Evolutionary conservation across 352 stramenopile genomes (phyloP).

Genomic region (Ophiocytium majus): DNA sequence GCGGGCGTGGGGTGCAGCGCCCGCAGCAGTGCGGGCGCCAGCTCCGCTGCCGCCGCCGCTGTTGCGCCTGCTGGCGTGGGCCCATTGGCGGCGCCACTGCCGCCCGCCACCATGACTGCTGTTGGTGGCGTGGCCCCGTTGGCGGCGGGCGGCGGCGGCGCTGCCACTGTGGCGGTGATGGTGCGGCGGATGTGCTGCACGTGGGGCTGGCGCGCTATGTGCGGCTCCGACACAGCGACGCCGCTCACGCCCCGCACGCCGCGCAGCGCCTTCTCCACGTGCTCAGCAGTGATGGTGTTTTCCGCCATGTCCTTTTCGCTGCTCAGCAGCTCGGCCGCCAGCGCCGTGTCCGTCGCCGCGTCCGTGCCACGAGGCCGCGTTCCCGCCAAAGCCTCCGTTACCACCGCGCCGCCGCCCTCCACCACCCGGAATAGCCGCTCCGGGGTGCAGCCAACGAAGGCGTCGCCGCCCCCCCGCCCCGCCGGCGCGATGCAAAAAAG

Average conservation of each 20-base stretch:
- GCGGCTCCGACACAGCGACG: slow-evolving; percentile 35
- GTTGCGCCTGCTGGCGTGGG: too few relatives aligned
- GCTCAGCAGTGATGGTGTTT: slow-evolving; percentile 52
- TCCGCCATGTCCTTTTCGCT: slow-evolving; percentile 53
- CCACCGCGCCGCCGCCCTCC: slow-evolving; percentile 26
- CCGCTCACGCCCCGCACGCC: slow-evolving; percentile 32
- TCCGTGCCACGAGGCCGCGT: slow-evolving; percentile 37
- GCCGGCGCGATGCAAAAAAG: slow-evolving; percentile 36
- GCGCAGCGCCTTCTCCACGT: slow-evolving; percentile 32
- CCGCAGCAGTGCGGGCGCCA: slow-evolving; percentile 36
- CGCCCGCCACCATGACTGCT: not conserved
- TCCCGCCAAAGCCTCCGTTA: slow-evolving; percentile 54
- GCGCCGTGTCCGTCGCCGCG: slow-evolving; percentile 28
- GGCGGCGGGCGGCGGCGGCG: not conserved
- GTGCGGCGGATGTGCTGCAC: slow-evolving; percentile 53
- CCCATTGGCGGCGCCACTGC: too few relatives aligned
- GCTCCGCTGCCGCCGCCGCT: not conserved
- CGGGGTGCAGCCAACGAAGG: slow-evolving; percentile 56
- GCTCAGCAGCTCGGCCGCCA: slow-evolving; percentile 48
- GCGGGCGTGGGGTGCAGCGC: slow-evolving; percentile 52
- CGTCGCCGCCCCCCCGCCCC: slow-evolving; percentile 16
- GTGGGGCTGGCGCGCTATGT: slow-evolving; percentile 39
- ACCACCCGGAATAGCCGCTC: slow-evolving; percentile 50
- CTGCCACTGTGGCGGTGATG: not conserved
- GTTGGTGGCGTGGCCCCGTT: too few relatives aligned